These are phyloP conservation scores for Tylopilus intermedius DNA, from an alignment of 768 basidiomycete genomes.

Conservation along the genomic window DNA sequence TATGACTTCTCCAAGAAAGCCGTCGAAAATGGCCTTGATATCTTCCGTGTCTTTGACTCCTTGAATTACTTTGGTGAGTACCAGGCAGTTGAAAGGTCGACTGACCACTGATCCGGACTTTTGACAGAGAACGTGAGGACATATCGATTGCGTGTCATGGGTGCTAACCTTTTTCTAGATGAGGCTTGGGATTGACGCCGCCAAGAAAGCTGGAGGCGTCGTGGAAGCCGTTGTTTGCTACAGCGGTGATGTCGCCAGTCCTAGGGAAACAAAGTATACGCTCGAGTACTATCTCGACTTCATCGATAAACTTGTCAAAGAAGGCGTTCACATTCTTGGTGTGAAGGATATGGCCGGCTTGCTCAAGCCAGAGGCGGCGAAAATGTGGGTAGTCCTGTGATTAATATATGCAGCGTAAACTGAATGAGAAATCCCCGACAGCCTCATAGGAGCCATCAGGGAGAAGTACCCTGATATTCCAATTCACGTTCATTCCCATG, in stretches of 20 bases:
- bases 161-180: constrained; percentile 49
- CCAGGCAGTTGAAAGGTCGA: background rate
- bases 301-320: constrained; percentile 84
- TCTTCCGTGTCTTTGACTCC: constrained; percentile 99
- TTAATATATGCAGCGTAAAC: background rate
- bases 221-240: constrained; percentile 97
- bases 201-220: constrained; percentile 99
- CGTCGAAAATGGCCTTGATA: constrained; percentile 98
- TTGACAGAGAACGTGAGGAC: constrained; percentile 61
- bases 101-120: constrained; percentile 5
- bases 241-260: constrained; percentile 93
- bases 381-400: constrained; percentile 49
- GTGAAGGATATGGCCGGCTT: constrained; percentile 99
- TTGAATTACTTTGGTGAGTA: constrained; percentile 92
- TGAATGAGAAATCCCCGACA: constrained; percentile 27
- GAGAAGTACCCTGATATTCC: constrained; percentile 95
- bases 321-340: constrained; percentile 94
- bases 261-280: constrained; percentile 95
- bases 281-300: constrained; percentile 97
- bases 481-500: constrained; percentile 99
- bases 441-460: constrained; percentile 90
- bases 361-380: constrained; percentile 92
- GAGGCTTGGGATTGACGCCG: constrained; percentile 97
- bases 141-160: background rate
- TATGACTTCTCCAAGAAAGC: constrained; percentile 99